Percentiles rank a stretch among this genome's conserved stretches.
These are phyloP conservation scores for Tuber borchii DNA, from an alignment of 495 filamentous ascomycete species.

Conservation along the genomic window DNA sequence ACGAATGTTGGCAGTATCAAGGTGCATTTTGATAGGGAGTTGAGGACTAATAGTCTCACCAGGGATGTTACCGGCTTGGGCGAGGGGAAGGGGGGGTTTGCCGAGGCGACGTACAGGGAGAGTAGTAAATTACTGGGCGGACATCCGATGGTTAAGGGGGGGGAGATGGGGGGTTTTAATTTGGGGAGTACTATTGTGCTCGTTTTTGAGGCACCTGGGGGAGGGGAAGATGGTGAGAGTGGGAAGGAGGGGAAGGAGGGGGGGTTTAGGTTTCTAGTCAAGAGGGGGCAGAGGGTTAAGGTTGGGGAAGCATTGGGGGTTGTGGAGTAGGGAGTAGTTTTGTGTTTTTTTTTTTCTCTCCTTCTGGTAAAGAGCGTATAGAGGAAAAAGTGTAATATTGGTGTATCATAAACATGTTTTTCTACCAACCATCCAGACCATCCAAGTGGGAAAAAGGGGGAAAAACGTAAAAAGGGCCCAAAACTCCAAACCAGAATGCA, in stretches of 20 bases:
- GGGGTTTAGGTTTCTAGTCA: slow-evolving; percentile 75
- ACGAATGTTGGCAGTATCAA: slow-evolving; percentile 98
- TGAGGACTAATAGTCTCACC: slow-evolving; percentile 82
- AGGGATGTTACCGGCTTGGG: slow-evolving; percentile 77
- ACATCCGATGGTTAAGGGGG: slow-evolving; percentile 73
- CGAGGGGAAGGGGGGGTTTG: slow-evolving; percentile 77
- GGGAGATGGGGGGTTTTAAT: slow-evolving; percentile 98
- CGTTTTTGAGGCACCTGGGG: slow-evolving; percentile 88
- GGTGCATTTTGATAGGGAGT: slow-evolving; percentile 92
- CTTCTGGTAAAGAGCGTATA: neutral
- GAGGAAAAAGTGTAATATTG: neutral
- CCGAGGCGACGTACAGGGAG: slow-evolving; percentile 78
- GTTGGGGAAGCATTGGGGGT: slow-evolving; percentile 79
- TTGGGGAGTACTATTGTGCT: slow-evolving; percentile 92
- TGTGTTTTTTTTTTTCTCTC: slow-evolving; percentile 40
- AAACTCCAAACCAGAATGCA: neutral
- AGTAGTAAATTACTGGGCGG: slow-evolving; percentile 73
- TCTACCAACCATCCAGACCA: neutral
- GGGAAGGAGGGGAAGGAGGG: slow-evolving; percentile 49
- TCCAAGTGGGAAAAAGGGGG: neutral
- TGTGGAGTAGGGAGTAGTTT: slow-evolving; percentile 46
- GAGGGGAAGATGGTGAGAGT: slow-evolving; percentile 46
- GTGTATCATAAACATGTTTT: slow-evolving; percentile 7
- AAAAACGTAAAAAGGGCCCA: neutral
- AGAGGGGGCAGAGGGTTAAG: slow-evolving; percentile 80